These are phyloP conservation scores for Fusarium anguioides DNA, from an alignment of 2,329 filamentous ascomycete genomes.

Conservation along the genomic window DNA sequence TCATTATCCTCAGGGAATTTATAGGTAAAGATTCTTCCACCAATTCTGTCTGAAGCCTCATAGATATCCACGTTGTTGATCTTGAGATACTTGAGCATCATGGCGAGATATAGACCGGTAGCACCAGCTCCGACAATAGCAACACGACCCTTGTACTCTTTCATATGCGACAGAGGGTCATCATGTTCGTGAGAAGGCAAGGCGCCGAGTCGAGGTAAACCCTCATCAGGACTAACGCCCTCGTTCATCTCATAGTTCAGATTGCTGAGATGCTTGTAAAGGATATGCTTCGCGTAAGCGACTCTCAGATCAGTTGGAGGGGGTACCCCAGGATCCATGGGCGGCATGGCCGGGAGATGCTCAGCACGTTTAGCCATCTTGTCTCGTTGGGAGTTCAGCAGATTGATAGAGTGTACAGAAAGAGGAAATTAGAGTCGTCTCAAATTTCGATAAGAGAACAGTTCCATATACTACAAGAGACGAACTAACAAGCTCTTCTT, in stretches of 20 bases:
- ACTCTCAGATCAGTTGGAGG: background rate
- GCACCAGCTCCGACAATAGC: conserved; percentile 28
- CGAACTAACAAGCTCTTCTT: background rate
- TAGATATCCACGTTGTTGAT: conserved; percentile 27
- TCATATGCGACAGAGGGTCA: background rate
- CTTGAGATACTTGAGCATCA: conserved; percentile 28
- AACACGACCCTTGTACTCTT: conserved; percentile 12
- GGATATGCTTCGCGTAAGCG: conserved; percentile 6
- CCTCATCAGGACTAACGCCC: background rate
- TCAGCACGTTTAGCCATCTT: conserved; percentile 17
- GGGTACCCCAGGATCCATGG: background rate
- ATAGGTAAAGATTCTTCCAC: conserved; percentile 13
- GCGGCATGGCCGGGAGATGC: background rate
- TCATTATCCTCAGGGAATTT: background rate
- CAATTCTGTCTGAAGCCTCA: conserved; percentile 20
- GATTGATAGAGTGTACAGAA: accelerated
- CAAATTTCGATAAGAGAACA: accelerated
- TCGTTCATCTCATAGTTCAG: background rate
- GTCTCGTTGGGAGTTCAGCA: accelerated
- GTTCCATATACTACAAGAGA: no score
- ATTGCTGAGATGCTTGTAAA: background rate
- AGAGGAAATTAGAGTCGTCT: accelerated
- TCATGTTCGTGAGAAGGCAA: background rate
- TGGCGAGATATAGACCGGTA: conserved; percentile 24
- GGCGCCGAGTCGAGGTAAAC: background rate